Conservation (phyloP, 2,329 filamentous ascomycete genomes). For the Monilinia laxa region DNA sequence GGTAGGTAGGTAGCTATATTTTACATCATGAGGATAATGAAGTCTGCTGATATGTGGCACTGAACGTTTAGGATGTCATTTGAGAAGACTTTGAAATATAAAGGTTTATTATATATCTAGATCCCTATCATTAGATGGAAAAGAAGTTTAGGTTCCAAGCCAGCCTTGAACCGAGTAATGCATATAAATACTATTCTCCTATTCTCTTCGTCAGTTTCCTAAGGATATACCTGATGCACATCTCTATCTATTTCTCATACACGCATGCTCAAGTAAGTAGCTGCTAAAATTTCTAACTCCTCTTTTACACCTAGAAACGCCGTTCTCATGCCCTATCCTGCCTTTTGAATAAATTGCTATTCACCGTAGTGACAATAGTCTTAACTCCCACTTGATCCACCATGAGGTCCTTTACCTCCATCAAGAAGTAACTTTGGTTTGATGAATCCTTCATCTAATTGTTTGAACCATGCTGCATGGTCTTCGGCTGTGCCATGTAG, state of each 20-base stretch:
- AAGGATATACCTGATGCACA: neutral
- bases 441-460: constrained; percentile 93
- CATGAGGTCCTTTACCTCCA: constrained; percentile 46
- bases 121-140: no score
- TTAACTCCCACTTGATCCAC: constrained; percentile 30
- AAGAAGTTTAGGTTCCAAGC: no score
- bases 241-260: constrained; percentile 15
- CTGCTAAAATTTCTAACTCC: constrained; percentile 7
- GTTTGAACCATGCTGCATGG: constrained; percentile 83
- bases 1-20: no score
- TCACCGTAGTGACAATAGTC: neutral
- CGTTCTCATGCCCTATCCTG: constrained; percentile 20
- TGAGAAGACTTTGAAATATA: no score
- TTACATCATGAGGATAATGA: no score
- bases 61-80: no score
- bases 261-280: neutral
- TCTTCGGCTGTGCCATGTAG: constrained; percentile 78
- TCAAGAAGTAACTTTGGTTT: constrained; percentile 88
- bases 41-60: no score
- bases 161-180: no score
- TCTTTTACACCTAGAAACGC: constrained; percentile 22
- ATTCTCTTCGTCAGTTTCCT: neutral
- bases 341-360: constrained; percentile 15
- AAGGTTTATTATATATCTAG: no score
- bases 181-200: neutral